Evolutionary conservation across 2,329 filamentous ascomycete species (phyloP).

Genomic region (Fusarium piperis): DNA sequence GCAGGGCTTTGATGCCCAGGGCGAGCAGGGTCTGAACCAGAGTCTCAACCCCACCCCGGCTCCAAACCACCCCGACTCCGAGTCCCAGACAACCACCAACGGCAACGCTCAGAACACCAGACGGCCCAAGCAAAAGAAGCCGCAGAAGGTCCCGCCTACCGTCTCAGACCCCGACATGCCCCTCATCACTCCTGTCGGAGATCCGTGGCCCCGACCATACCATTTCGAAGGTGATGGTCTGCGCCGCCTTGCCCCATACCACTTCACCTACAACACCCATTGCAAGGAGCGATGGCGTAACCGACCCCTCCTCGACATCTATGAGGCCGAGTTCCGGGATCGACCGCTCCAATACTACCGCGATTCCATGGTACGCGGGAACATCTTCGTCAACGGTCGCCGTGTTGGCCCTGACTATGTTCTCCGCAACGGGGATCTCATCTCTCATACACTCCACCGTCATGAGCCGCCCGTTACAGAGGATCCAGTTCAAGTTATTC

Average conservation of each 20-base stretch:
- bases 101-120: conserved; percentile 15
- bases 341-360: conserved; percentile 87
- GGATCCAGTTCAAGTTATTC: conserved; percentile 80
- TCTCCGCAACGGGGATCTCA: conserved; percentile 87
- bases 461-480: conserved; percentile 94
- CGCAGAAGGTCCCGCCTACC: conserved; percentile 25
- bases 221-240: conserved; percentile 80
- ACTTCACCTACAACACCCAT: conserved; percentile 94
- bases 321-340: conserved; percentile 91
- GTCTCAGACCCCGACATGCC: conserved; percentile 34
- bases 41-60: conserved; percentile 3
- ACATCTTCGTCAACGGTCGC: conserved; percentile 83
- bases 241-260: conserved; percentile 85
- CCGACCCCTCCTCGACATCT: conserved; percentile 84
- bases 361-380: conserved; percentile 81
- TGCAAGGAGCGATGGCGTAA: conserved; percentile 95
- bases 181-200: conserved; percentile 48
- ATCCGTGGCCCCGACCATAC: conserved; percentile 73
- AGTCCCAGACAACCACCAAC: conserved; percentile 10
- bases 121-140: conserved; percentile 23
- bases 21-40: conserved; percentile 16
- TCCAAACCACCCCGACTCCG: conserved; percentile 19
- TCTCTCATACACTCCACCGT: conserved; percentile 92
- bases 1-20: conserved; percentile 28
- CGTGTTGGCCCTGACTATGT: conserved; percentile 72